phyloP scores from a whole-genome alignment of 2,329 filamentous ascomycete genomes.

The Epichloe uncinata region DNA sequence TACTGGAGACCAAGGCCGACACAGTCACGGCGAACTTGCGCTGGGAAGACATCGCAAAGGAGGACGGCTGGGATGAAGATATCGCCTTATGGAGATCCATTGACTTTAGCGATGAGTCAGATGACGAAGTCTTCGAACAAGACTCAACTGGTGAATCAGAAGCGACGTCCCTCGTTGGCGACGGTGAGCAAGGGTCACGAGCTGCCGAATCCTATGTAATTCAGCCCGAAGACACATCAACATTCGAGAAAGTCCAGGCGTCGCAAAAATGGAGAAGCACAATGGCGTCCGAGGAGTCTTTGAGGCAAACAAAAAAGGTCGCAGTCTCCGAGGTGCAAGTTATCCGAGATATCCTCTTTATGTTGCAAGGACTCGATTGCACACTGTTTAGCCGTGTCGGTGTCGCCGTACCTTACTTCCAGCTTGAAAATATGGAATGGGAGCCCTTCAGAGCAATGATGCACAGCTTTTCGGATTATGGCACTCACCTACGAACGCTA shows the following conservation, averaged over 20 bases:
- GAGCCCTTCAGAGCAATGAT: slow-evolving; percentile 37
- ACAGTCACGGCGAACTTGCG: slow-evolving; percentile 39
- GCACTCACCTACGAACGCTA: slow-evolving; percentile 31
- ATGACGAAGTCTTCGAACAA: slow-evolving; percentile 27
- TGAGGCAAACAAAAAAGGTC: slow-evolving; percentile 24
- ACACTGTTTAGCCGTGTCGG: slow-evolving; percentile 47
- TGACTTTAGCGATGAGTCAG: slow-evolving; percentile 55
- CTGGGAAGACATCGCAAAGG: slow-evolving; percentile 67
- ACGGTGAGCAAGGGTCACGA: slow-evolving; percentile 14
- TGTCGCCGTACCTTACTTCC: slow-evolving; percentile 26
- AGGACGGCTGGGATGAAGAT: slow-evolving; percentile 60
- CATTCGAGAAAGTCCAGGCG: slow-evolving; percentile 17
- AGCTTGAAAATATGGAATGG: slow-evolving; percentile 35
- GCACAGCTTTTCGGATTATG: slow-evolving; percentile 31
- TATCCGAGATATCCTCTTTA: slow-evolving; percentile 67
- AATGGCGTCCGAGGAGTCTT: slow-evolving; percentile 22
- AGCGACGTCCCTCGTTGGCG: slow-evolving; percentile 16
- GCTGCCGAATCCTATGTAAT: slow-evolving; percentile 22
- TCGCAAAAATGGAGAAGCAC: slow-evolving; percentile 23
- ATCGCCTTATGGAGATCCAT: slow-evolving; percentile 57
- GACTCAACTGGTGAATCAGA: slow-evolving; percentile 26
- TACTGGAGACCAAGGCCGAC: slow-evolving; percentile 29
- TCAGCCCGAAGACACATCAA: slow-evolving; percentile 18
- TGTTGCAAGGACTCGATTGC: slow-evolving; percentile 69
- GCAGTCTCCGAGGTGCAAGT: slow-evolving; percentile 57